Conservation (phyloP, 306 rosid genomes). For the Glycine soja region DNA sequence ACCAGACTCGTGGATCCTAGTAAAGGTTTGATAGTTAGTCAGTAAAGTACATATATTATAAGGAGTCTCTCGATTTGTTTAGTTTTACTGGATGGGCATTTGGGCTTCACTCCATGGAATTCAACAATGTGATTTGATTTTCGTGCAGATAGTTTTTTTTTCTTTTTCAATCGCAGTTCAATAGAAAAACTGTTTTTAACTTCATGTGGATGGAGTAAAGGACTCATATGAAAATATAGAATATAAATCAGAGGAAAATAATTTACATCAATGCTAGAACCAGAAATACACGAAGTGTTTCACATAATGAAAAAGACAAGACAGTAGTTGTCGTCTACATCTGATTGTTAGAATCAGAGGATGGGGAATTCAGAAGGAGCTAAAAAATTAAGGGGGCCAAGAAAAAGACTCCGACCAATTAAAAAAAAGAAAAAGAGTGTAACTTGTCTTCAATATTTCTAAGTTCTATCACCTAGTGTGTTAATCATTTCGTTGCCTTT, state of each 20-base stretch:
- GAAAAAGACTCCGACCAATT: not conserved
- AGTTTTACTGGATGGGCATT: no score
- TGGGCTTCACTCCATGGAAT: no score
- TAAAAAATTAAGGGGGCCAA: not conserved
- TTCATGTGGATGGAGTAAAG: not conserved
- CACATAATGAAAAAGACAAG: slow-evolving; percentile 34
- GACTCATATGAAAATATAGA: slow-evolving; percentile 1
- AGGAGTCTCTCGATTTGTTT: no score
- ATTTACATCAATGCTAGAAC: slow-evolving; percentile 38
- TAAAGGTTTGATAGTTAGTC: no score
- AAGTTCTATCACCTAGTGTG: slow-evolving; percentile 8
- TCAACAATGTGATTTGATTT: no score
- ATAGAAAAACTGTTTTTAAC: not conserved
- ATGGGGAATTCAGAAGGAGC: slow-evolving; percentile 1
- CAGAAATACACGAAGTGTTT: slow-evolving; percentile 11
- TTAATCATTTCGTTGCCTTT: slow-evolving; percentile 51
- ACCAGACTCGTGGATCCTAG: no score
- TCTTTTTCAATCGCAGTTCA: not conserved
- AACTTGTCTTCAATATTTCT: slow-evolving; percentile 41
- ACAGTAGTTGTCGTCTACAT: not conserved
- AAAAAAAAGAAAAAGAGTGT: not conserved
- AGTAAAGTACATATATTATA: no score
- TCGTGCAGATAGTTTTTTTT: not conserved
- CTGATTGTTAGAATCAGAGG: slow-evolving; percentile 12
- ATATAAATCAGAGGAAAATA: not conserved